Percentiles rank a stretch among this genome's conserved stretches.
Conservation (phyloP, 441 rosid species). For the Populus tomentosa region DNA sequence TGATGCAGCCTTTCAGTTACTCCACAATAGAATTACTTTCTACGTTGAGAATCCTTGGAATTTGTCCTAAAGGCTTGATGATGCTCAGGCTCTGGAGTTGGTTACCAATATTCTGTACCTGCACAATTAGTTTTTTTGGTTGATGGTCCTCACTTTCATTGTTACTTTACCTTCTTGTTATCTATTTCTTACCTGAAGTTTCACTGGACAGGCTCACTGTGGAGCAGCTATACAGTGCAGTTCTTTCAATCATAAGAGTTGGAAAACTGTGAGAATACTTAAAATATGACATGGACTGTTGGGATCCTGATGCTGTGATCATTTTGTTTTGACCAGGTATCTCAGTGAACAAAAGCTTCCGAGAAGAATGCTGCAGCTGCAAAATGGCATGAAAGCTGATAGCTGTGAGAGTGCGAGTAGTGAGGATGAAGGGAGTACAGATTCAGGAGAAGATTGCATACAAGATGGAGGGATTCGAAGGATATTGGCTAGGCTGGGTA, state of each 20-base stretch:
- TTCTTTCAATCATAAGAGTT: conserved; percentile 6
- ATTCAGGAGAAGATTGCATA: conserved; percentile 50
- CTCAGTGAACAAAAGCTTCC: conserved; percentile 93
- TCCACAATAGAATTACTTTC: not conserved
- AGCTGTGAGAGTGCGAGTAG: conserved; percentile 48
- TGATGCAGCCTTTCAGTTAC: not conserved
- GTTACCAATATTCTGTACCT: not conserved
- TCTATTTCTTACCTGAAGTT: conserved; percentile 10
- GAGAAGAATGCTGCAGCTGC: conserved; percentile 71
- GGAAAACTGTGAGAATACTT: not conserved
- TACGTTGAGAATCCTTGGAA: not conserved
- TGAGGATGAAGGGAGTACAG: conserved; percentile 62
- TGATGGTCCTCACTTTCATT: not conserved
- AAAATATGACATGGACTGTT: not conserved
- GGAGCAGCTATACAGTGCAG: not conserved
- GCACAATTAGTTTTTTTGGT: not conserved
- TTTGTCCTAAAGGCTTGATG: not conserved
- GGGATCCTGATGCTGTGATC: conserved; percentile 4
- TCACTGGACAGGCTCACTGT: not conserved
- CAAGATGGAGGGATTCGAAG: conserved; percentile 51
- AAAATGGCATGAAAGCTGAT: conserved; percentile 44
- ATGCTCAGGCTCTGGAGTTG: not conserved
- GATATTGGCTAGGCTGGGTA: conserved; percentile 42
- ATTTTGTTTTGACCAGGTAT: conserved; percentile 57
- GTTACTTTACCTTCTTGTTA: not conserved